Percentiles rank a stretch among this genome's conserved stretches.
These are phyloP conservation scores for Areca catechu DNA, from an alignment of 176 grass and related monocot species.

Conservation along the genomic window DNA sequence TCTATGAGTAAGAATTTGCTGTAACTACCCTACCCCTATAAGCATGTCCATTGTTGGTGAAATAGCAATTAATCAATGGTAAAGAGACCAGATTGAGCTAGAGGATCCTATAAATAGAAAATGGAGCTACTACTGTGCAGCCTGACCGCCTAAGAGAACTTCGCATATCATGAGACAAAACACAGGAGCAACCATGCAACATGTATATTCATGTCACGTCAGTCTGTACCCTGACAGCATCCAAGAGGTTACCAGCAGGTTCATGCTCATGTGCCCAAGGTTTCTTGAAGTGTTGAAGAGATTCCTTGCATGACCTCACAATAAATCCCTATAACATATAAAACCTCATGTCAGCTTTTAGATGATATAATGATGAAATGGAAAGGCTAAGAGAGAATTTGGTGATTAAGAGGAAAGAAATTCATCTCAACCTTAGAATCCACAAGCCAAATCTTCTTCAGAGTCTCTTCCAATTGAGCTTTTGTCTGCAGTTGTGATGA, in stretches of 20 bases:
- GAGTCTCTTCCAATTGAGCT: slow-evolving; percentile 49
- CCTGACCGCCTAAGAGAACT: too few species aligned
- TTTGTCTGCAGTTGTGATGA: slow-evolving; percentile 43
- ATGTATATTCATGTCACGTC: background rate
- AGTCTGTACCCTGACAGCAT: slow-evolving; percentile 56
- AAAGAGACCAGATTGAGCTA: too few species aligned
- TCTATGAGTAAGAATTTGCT: background rate
- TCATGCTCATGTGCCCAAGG: slow-evolving; percentile 83
- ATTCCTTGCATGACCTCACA: slow-evolving; percentile 59
- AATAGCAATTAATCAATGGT: too few species aligned
- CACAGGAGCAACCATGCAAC: background rate
- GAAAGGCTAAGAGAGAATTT: background rate
- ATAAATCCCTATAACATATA: slow-evolving; percentile 60
- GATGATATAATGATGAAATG: background rate
- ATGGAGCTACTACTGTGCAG: too few species aligned
- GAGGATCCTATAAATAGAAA: too few species aligned
- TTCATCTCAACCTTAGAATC: slow-evolving; percentile 61
- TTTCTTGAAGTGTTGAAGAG: slow-evolving; percentile 78
- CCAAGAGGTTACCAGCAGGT: slow-evolving; percentile 53
- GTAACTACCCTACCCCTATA: too few species aligned
- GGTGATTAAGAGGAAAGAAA: slow-evolving; percentile 1
- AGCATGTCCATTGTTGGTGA: too few species aligned
- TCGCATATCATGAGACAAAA: too few species aligned
- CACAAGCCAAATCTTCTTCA: slow-evolving; percentile 89
- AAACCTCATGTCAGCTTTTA: slow-evolving; percentile 1